Evolutionary conservation across 2,329 filamentous ascomycete species (phyloP), one percentile per base, ranked within the genome.

Genomic region (Botrytis cinerea): DNA sequence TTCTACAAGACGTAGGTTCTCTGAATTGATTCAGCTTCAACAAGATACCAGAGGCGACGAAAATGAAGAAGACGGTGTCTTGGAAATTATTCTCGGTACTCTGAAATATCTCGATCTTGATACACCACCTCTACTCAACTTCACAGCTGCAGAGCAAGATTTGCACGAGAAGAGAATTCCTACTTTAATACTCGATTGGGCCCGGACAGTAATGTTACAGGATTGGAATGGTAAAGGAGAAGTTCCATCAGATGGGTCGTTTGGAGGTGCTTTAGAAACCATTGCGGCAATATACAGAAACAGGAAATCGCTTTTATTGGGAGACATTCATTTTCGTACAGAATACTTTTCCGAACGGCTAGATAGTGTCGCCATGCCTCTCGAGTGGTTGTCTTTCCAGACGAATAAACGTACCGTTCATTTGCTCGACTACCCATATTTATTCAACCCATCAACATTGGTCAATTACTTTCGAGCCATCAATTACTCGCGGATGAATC

Each of bases 391-490:
- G 70, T 85, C 87, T 6, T 90, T 89, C 74, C 84, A 83, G 3
- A 84, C 88, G 0, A 90, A 89, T 46, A 89, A 86, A 74, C 90
- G 90, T 77, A 88, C 85, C 43, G 84, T 91, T 35, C 94, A 98
- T 81, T 84, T 98, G 0, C 84, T 98, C 5, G 91, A 94, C 74
- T 93, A 92, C 76, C 90, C 93, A 0, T 97, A 92, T 79, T 85
- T 98, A 0, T 97, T 98, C 78, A 90, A 87, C 32, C 87, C 91
- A 0, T 86, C 90, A 0, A 89, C 89, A 1, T 84, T 97, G 4
- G 91, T 97, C 4, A 90, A 90, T 0, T 97, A 94, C 80, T 98
- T 98, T 81, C 91, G 95, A 28, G 89, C 93, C 6, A 91, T 97
- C 79, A 98, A 97, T 80, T 94, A 96, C 78, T 89, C 93, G 0